Evolutionary conservation across 2,329 filamentous ascomycete genomes (phyloP), one percentile per base, ranked within the genome.

Genomic region (Exophiala aquamarina): DNA sequence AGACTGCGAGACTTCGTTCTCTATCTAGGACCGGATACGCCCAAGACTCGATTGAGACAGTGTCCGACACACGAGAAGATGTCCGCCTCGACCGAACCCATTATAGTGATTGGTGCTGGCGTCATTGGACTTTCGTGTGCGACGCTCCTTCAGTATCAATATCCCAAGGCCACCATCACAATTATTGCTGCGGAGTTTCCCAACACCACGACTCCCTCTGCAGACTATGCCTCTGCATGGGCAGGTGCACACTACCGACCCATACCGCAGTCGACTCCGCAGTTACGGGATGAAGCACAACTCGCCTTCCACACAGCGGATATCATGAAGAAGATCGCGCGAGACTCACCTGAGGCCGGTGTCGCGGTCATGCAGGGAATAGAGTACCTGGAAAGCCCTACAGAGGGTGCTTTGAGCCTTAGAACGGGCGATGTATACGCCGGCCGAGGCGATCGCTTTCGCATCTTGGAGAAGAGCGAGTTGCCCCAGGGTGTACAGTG

Each of bases 191-290:
- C 65, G 17, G 66, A 71, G 35, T 66, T 71, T 42, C 70, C 70
- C 15, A 59, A 19, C n/a, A 50, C 43, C 4, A 63, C 66, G 6
- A 29, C 43, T 13, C 50, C 54, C 6, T 71, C 69, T 13, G 56
- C 69, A 36, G 67, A 72, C 59, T 75, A 74, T 56, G 65, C 72
- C 32, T 73, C 70, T 2, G 67, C 68, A 21, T 72, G 70, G 66
- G 71, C 71, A 1, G 72, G 72, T 18, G 72, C 70, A 1, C 72
- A 75, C 57, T 74, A 71, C 52, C 67, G 72, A 1, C 72, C 72
- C 0, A 65, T 73, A 3, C 71, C 70, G 1, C 67, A 39, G 7
- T 64, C 6, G 58, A 61, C 17, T 62, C 63, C 1, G 55, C 70
- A 19, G 66, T 71, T 55, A 49, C 61, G 21, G 43, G 61, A 29